Percentiles rank a stretch among this genome's conserved stretches.
Conservation (phyloP, 2,329 filamentous ascomycete species). For the Claviceps sp. region DNA sequence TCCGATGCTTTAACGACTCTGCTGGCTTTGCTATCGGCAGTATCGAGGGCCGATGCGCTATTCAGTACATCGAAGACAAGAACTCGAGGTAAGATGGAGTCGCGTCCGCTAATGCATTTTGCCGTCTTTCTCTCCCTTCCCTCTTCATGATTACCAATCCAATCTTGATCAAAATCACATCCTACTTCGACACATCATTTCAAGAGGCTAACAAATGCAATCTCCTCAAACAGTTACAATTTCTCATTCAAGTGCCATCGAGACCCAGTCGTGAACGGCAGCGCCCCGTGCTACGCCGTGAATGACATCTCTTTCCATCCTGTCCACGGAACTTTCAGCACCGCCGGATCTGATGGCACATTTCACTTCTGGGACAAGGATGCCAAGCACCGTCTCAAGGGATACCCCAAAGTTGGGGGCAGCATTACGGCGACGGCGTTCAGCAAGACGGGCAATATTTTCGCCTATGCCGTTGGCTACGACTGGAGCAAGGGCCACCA, state of each 20-base stretch:
- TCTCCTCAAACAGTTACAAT: constrained; percentile 50
- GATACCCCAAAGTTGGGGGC: constrained; percentile 71
- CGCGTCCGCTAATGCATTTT: too few relatives aligned
- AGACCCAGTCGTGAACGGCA: constrained; percentile 59
- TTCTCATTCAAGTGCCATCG: constrained; percentile 99
- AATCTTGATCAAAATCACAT: too few relatives aligned
- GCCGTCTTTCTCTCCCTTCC: too few relatives aligned
- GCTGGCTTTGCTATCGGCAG: constrained; percentile 89
- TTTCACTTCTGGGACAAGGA: constrained; percentile 97
- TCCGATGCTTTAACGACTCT: constrained; percentile 88
- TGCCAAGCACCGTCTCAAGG: constrained; percentile 78
- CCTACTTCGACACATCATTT: too few relatives aligned
- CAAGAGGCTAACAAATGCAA: background rate
- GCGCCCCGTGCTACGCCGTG: constrained; percentile 78
- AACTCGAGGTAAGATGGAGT: constrained; percentile 48
- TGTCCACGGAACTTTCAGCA: constrained; percentile 94
- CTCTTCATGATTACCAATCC: too few relatives aligned
- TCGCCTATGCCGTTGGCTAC: constrained; percentile 84
- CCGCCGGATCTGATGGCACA: constrained; percentile 85
- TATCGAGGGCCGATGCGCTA: constrained; percentile 93
- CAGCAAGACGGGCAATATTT: constrained; percentile 71
- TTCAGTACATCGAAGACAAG: constrained; percentile 97
- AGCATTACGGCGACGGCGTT: constrained; percentile 89
- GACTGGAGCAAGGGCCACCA: constrained; percentile 98
- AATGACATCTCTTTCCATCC: constrained; percentile 98